Conservation (phyloP, 2,329 filamentous ascomycete species). For the Thielaviopsis punctulata region DNA sequence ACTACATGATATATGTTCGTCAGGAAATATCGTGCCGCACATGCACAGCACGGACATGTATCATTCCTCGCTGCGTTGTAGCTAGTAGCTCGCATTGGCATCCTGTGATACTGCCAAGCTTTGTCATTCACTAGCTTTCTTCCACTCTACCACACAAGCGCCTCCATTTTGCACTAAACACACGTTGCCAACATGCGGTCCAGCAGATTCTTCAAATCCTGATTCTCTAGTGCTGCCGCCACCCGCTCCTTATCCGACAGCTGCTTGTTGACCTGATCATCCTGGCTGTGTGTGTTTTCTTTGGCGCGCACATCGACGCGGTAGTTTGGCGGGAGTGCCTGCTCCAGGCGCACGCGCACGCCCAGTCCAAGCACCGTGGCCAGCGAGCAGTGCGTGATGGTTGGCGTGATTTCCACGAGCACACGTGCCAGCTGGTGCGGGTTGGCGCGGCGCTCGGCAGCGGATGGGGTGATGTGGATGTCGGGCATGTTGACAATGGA, state of each 20-base stretch:
- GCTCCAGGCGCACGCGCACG: constrained; percentile 78
- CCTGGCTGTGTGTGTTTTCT: constrained; percentile 86
- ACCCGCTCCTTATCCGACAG: constrained; percentile 92
- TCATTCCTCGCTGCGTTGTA: too few species aligned
- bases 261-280: constrained; percentile 93
- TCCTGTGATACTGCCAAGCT: background rate
- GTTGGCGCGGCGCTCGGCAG: constrained; percentile 22
- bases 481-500: constrained; percentile 94
- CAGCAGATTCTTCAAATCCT: constrained; percentile 70
- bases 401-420: constrained; percentile 80
- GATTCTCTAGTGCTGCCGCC: constrained; percentile 85
- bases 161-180: constrained; percentile 15
- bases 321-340: constrained; percentile 79
- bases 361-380: constrained; percentile 92
- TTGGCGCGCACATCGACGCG: constrained; percentile 87
- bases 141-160: background rate
- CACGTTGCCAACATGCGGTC: constrained; percentile 89
- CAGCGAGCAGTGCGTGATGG: constrained; percentile 89
- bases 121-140: background rate
- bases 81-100: background rate
- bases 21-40: background rate
- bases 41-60: background rate
- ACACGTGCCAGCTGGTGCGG: constrained; percentile 50
- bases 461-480: constrained; percentile 51
- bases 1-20: too few species aligned